Conservation (phyloP, 129 eudicot species). For the Arctium lappa region DNA sequence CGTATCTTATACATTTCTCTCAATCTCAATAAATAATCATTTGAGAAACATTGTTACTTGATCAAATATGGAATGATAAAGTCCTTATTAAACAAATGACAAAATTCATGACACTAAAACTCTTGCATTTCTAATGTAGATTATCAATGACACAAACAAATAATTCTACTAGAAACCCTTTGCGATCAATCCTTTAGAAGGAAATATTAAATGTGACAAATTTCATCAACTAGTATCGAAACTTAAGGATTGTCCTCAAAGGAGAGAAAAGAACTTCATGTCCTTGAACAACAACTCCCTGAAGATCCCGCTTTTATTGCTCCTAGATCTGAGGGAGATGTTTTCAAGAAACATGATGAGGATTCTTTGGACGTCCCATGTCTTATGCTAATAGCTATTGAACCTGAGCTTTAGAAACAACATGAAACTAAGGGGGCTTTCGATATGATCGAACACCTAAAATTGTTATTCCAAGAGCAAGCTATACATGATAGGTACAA, state of each 20-base stretch:
- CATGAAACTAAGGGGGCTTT: not conserved
- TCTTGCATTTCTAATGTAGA: no score
- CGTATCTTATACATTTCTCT: no score
- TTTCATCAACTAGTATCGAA: no score
- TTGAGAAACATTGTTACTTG: no score
- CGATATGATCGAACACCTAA: not conserved
- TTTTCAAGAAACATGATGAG: not conserved
- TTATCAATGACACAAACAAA: no score
- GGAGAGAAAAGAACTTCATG: not conserved
- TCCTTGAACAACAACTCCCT: not conserved
- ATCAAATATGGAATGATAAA: no score
- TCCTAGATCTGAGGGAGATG: not conserved
- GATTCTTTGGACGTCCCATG: not conserved
- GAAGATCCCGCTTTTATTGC: not conserved
- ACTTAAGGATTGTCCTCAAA: not conserved
- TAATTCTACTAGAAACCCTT: no score
- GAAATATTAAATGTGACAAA: no score
- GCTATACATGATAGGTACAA: not conserved
- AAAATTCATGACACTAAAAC: no score
- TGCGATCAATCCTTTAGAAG: no score
- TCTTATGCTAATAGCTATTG: not conserved
- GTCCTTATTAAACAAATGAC: no score
- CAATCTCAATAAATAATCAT: no score
- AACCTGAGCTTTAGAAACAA: not conserved
- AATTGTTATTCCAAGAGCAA: not conserved